phyloP scores from a whole-genome alignment of 441 rosid genomes.

The Metrosideros polymorpha region DNA sequence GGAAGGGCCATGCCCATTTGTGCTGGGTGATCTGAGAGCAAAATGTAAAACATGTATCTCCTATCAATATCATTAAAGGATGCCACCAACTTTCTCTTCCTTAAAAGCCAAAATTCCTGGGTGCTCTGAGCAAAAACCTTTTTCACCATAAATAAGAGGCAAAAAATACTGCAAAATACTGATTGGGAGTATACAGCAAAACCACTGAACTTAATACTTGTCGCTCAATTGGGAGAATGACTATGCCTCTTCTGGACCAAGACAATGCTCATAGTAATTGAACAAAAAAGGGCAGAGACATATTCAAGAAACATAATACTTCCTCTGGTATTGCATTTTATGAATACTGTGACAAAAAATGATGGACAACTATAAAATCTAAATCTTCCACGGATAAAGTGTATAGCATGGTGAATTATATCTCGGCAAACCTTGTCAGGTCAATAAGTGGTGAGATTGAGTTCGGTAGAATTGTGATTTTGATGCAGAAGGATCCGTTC shows the following conservation, averaged over 20 bases:
- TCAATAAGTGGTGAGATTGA: background rate
- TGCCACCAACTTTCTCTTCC: background rate
- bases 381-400: background rate
- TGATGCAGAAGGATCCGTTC: background rate
- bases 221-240: background rate
- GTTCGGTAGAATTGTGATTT: background rate
- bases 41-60: background rate
- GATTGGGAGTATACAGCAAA: background rate
- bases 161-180: background rate
- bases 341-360: background rate
- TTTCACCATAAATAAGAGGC: background rate
- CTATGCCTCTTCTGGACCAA: background rate
- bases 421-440: background rate
- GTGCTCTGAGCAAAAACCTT: background rate
- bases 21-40: conserved; percentile 61
- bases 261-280: background rate
- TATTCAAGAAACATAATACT: background rate
- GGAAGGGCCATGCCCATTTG: conserved; percentile 90
- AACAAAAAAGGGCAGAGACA: background rate
- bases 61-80: background rate
- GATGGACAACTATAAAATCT: background rate
- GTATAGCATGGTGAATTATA: background rate
- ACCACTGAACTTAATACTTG: background rate
- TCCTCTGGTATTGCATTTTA: background rate
- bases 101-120: background rate